Evolutionary conservation across 345 rosid species (phyloP), one percentile per base, ranked within the genome.

Genomic region (Salix arbutifolia): DNA sequence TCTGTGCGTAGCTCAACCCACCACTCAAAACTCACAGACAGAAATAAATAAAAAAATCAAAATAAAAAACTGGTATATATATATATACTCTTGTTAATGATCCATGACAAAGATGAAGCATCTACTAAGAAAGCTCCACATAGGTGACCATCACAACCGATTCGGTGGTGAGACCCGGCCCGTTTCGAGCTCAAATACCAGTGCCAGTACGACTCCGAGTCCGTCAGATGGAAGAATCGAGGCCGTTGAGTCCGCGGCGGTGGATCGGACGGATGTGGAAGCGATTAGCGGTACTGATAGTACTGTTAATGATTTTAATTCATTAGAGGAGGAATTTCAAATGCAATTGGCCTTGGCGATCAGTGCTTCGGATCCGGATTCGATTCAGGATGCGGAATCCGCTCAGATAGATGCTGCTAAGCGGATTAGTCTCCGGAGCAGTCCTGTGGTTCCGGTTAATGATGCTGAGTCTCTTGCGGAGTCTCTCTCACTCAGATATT

Each of bases 361-460:
- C 37, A 94, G 98, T 80, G 97, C 91, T 19, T 94, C 98, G 81
- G 97, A 94, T 83, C 87, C 91, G 68, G 89, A 87, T 80, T 74
- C 86, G 48, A 35, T 85, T 25, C 88, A 87, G 86, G 89, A 90
- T 83, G 89, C 93, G 8, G 95, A 92, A 83, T 89, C 95, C 4
- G 97, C 91, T 78, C 95, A 94, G 97, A 88, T 94, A 85, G 97
- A 92, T 52, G 96, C 97, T 1, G 98, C 97, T 62, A 94, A 94
- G 88, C 83, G 91, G 88, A 94, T 94, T 82, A 94, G 98, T 83
- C 94, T 94, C 37, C 94, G 92, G 25, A 86, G 90, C 82, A 79
- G 90, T 21, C 52, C 46, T 12, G 71, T 38, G 21, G 81, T 87
- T 77, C 74, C 91, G 17, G 88, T 84, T 40, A 75, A 85, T 5